Base-by-base conservation (phyloP, 768 basidiomycete genomes). In the Hygrocybe punicea region DNA sequence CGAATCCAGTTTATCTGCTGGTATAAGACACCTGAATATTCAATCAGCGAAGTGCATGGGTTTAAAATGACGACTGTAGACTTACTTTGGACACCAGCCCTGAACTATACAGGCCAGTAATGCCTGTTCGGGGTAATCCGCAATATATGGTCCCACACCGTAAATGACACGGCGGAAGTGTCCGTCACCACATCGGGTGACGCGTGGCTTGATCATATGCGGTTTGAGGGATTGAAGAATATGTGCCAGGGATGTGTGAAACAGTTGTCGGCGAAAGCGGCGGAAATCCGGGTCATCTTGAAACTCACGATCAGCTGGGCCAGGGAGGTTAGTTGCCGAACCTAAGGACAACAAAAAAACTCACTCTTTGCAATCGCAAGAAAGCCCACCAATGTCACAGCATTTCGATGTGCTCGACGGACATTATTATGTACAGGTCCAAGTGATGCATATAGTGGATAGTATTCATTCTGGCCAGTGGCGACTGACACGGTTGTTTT, bases 401-500 rank as follows among this genome's bases (percentile, higher is more conserved):
- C 65, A 53, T 65, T 67, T 0, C 69, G 57, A 58, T 77, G 73
- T 0, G 57, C 65, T 6, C 70, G 67, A 0, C 69, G 63, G 1
- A 65, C 67, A 14, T 51, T 59, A 53, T 75, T 73, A 1, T 59
- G 47, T 3, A 76, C 37, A 24, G 60, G 67, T 0, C 75, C 71
- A 0, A 60, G 42, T 4, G 71, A 73, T 0, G 61, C 33, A 54
- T 76, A 77, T 0, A 74, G 56, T 1, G 72, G 75, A 53, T 77
- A 68, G 44, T 71, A 76, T 34, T 76, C 72, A 33, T 74, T 65
- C 40, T 77, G 70, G 1, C 75, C 73, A 0, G 76, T 78, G 0
- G 69, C 71, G 14, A 73, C 71, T 0, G 73, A 78, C 0, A 77
- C 74, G 0, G 74, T 77, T 0, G 76, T 78, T 55, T 78, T 78